Evolutionary conservation across 1,284 basidiomycete species (phyloP).

Genomic region (Pseudozyma pruni): DNA sequence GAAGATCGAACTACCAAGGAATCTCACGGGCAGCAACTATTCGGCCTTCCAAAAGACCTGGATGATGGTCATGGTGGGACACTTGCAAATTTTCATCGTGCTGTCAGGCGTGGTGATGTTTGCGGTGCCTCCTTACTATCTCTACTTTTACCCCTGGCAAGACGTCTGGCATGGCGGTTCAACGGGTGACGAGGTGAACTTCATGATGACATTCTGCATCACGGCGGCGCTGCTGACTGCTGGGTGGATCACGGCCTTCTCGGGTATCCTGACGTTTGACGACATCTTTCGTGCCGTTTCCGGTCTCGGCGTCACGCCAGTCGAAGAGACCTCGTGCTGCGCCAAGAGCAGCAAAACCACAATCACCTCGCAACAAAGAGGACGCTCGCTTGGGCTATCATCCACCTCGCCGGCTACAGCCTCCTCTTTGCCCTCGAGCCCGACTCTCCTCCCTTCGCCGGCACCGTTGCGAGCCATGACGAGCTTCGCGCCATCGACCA

Average conservation of each 20-base stretch:
- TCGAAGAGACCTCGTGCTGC: neutral
- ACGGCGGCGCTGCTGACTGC: slow-evolving; percentile 6
- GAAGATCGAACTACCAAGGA: slow-evolving; percentile 11
- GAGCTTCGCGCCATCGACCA: no score
- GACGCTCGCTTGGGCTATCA: no score
- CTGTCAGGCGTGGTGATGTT: neutral
- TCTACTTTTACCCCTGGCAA: slow-evolving; percentile 10
- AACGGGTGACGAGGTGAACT: slow-evolving; percentile 11
- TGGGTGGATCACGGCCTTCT: slow-evolving; percentile 2
- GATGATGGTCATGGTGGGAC: slow-evolving; percentile 24
- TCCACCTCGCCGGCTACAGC: no score
- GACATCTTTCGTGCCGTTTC: slow-evolving; percentile 16
- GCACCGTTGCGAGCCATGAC: no score
- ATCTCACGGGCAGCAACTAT: slow-evolving; percentile 3
- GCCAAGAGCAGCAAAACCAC: no score
- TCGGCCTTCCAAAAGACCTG: slow-evolving; percentile 22
- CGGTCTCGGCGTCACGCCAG: slow-evolving; percentile 1
- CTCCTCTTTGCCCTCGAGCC: no score
- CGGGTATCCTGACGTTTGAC: slow-evolving; percentile 18
- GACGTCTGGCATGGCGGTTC: neutral
- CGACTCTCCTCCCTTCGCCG: no score
- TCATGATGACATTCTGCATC: slow-evolving; percentile 16
- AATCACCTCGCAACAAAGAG: no score
- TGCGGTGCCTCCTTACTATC: neutral
- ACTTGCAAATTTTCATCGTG: slow-evolving; percentile 2